A percentile compares a stretch with the other conserved stretches of the same genome.
phyloP scores from a whole-genome alignment of 345 rosid species.

The Eucalyptus pauciflora region DNA sequence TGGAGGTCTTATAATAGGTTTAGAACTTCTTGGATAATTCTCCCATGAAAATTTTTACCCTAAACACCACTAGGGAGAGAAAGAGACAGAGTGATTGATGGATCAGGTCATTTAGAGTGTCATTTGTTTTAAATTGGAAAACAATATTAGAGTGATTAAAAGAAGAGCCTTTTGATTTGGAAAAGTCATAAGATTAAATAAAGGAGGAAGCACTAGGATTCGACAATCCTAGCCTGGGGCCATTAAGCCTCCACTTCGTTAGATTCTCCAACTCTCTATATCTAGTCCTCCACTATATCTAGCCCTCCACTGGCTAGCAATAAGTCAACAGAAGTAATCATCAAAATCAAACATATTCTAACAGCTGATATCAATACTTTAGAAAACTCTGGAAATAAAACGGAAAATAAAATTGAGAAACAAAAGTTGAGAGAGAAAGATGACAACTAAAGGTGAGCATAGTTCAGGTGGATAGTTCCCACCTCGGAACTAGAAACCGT shows the following conservation, averaged over 20 bases:
- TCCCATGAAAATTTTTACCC: neutral
- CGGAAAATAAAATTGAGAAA: neutral
- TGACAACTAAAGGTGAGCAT: too few species aligned
- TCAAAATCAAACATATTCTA: neutral
- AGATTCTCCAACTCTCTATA: neutral
- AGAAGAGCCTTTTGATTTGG: neutral
- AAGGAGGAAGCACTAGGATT: neutral
- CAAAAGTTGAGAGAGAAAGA: neutral
- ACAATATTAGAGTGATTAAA: neutral
- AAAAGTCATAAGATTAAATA: neutral
- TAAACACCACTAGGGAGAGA: neutral
- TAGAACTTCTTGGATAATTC: neutral
- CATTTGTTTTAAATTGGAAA: neutral
- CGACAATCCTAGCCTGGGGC: neutral
- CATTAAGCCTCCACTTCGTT: neutral
- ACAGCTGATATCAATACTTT: neutral
- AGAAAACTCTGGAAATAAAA: neutral
- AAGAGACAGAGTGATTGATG: neutral
- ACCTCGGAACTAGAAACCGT: too few species aligned
- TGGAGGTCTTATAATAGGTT: neutral
- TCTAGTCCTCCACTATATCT: neutral
- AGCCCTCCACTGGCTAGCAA: neutral
- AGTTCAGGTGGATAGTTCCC: rapidly evolving
- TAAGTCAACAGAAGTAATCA: neutral
- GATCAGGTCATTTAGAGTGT: neutral